phyloP scores from a whole-genome alignment of 441 rosid genomes.

The Arabidopsis lyrata region DNA sequence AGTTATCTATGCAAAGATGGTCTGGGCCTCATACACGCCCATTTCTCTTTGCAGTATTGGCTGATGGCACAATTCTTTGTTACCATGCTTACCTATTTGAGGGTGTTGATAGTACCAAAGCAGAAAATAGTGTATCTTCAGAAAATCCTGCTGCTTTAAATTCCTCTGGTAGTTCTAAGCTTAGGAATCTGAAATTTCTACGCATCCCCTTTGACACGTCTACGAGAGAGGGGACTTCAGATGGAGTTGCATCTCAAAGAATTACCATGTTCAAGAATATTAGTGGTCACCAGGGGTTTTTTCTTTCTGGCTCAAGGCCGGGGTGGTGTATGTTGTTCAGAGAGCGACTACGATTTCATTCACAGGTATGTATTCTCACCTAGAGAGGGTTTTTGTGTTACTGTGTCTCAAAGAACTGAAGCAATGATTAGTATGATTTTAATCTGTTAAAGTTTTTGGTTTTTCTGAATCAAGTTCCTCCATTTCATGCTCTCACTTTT shows the following conservation, averaged over 20 bases:
- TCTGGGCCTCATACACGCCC: slow-evolving; percentile 87
- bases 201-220: slow-evolving; percentile 81
- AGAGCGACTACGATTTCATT: slow-evolving; percentile 92
- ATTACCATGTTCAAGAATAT: slow-evolving; percentile 88
- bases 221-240: slow-evolving; percentile 74
- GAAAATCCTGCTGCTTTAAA: slow-evolving; percentile 54
- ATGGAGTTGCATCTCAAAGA: slow-evolving; percentile 67
- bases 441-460: slow-evolving; percentile 12
- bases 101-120: slow-evolving; percentile 70
- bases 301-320: slow-evolving; percentile 95
- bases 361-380: slow-evolving; percentile 70
- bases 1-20: slow-evolving; percentile 97
- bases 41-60: slow-evolving; percentile 86
- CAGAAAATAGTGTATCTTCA: slow-evolving; percentile 60
- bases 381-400: slow-evolving; percentile 16
- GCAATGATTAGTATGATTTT: slow-evolving; percentile 13
- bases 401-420: slow-evolving; percentile 28
- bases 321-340: slow-evolving; percentile 98
- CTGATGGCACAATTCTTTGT: slow-evolving; percentile 95
- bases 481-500: slow-evolving; percentile 42
- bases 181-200: slow-evolving; percentile 82
- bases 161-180: slow-evolving; percentile 71
- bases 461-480: slow-evolving; percentile 34
- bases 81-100: slow-evolving; percentile 94
- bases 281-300: slow-evolving; percentile 87